Base-by-base conservation (phyloP, 1,284 basidiomycete species). In the Malassezia pachydermatis region DNA sequence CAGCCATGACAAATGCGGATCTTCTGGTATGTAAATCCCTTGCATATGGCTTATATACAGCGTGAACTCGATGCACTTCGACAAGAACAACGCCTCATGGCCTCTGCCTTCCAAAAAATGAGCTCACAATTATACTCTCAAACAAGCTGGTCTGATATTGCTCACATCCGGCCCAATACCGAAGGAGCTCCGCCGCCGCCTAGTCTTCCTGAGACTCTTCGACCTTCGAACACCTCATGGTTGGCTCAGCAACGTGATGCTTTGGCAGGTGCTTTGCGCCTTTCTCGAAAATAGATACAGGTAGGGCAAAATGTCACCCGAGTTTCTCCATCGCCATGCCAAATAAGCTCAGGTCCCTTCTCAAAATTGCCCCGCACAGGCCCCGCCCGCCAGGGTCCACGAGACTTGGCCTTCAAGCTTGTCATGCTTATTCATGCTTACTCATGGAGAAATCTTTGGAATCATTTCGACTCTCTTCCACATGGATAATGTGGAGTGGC, bases 11-110 rank as follows among this genome's bases (percentile, higher is more conserved):
- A 9, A 23, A 37, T 20, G 34, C 10, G 2, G 32, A 19, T n/a
- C n/a, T n/a, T n/a, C n/a, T n/a, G 5, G 10, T 37, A 25, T 25
- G 34, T 20, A n/a, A 30, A 30, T 10, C 10, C n/a, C n/a, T n/a
- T 14, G 28, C 28, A 29, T 20, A 13, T 16, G 17, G 13, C 33
- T 35, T 8, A 44, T 19, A 6, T 23, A 24, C 32, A 52, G 40
- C 50, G 50, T 19, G 50, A 52, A 16, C 41, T 44, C 33, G 36
- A 42, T 28, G 44, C 39, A 14, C 39, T 52, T 14, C 44, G 45
- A 7, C 50, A 41, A 16, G 50, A 52, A 23, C 33, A 41, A 23
- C 24, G 33, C 14, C 45, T 52, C 11, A 52, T 52, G 38, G 39
- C 50, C 2, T 52, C 50, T 3, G 50, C 50, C 10, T 52, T 34